Percentiles rank a stretch among this genome's conserved stretches.
These are phyloP conservation scores for Tulasnella sp. DNA, from an alignment of 768 basidiomycete genomes.

Conservation along the genomic window DNA sequence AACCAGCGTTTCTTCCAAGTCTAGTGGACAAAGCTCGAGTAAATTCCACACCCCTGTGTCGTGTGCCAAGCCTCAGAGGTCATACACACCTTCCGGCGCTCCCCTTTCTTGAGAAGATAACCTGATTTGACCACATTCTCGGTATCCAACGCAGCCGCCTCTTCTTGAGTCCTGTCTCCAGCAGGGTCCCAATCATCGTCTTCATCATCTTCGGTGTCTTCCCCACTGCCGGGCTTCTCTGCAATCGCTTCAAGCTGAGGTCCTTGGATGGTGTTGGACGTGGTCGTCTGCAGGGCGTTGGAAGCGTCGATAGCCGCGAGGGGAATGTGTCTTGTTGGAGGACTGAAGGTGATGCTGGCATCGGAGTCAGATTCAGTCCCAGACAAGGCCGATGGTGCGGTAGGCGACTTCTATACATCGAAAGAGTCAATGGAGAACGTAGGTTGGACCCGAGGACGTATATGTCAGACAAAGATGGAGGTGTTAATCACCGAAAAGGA, in stretches of 20 bases:
- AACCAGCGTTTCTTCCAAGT: slow-evolving; percentile 99
- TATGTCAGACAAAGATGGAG: too few species aligned
- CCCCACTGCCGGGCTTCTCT: slow-evolving; percentile 55
- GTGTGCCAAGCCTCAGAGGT: slow-evolving; percentile 4
- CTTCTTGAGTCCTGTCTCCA: slow-evolving; percentile 39
- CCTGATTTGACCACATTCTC: slow-evolving; percentile 70
- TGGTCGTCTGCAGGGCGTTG: slow-evolving; percentile 25
- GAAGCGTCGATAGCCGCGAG: slow-evolving; percentile 36
- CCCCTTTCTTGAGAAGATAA: slow-evolving; percentile 96
- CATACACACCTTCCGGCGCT: slow-evolving; percentile 74
- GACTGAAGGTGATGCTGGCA: slow-evolving; percentile 30
- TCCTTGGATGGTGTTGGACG: slow-evolving; percentile 3
- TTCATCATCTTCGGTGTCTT: slow-evolving; percentile 55
- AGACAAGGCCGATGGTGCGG: slow-evolving; percentile 35
- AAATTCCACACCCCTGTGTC: not conserved
- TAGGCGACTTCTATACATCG: slow-evolving; percentile 9
- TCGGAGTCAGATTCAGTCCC: slow-evolving; percentile 85
- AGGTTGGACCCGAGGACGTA: slow-evolving; percentile 16
- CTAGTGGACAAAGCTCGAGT: slow-evolving; percentile 38
- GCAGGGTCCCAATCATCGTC: slow-evolving; percentile 45
- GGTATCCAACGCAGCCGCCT: slow-evolving; percentile 26
- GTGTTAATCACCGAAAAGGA: slow-evolving; percentile 9
- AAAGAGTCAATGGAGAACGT: not conserved
- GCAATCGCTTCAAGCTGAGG: slow-evolving; percentile 46
- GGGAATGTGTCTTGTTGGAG: slow-evolving; percentile 25